Evolutionary conservation across 2,329 filamentous ascomycete genomes (phyloP).

Genomic region (Aspergillus proliferans): DNA sequence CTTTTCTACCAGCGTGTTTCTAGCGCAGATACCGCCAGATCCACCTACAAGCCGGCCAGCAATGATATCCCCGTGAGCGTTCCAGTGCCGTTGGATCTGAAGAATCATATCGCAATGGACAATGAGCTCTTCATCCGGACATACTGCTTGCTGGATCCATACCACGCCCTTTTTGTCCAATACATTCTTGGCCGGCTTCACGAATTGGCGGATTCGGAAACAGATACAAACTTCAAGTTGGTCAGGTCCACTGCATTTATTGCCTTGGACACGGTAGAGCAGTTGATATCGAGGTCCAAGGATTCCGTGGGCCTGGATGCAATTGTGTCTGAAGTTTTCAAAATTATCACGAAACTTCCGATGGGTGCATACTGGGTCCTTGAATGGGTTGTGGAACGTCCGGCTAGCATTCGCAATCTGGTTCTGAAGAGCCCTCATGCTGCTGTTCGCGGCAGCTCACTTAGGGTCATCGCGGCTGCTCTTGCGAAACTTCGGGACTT

Average conservation of each 20-base stretch:
- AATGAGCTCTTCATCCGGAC: conserved; percentile 69
- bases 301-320: conserved; percentile 58
- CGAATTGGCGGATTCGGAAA: conserved; percentile 43
- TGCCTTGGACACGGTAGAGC: conserved; percentile 60
- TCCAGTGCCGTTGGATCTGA: conserved; percentile 39
- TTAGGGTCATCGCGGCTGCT: conserved; percentile 48
- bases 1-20: conserved; percentile 86
- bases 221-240: conserved; percentile 42
- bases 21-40: conserved; percentile 52
- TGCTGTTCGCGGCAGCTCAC: conserved; percentile 49
- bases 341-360: conserved; percentile 46
- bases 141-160: conserved; percentile 72
- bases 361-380: conserved; percentile 56
- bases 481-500: conserved; percentile 49
- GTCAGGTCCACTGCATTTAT: conserved; percentile 41
- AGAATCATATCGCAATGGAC: conserved; percentile 57
- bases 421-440: conserved; percentile 56
- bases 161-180: conserved; percentile 62
- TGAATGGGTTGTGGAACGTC: conserved; percentile 54
- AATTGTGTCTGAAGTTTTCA: conserved; percentile 49
- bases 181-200: conserved; percentile 55
- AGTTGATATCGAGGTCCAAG: conserved; percentile 66
- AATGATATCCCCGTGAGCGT: conserved; percentile 48
- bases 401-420: conserved; percentile 57
- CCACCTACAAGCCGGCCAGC: conserved; percentile 38